Evolutionary conservation across 2,329 filamentous ascomycete species (phyloP), one percentile per base, ranked within the genome.

Genomic region (Paraphoma chrysanthemicola): DNA sequence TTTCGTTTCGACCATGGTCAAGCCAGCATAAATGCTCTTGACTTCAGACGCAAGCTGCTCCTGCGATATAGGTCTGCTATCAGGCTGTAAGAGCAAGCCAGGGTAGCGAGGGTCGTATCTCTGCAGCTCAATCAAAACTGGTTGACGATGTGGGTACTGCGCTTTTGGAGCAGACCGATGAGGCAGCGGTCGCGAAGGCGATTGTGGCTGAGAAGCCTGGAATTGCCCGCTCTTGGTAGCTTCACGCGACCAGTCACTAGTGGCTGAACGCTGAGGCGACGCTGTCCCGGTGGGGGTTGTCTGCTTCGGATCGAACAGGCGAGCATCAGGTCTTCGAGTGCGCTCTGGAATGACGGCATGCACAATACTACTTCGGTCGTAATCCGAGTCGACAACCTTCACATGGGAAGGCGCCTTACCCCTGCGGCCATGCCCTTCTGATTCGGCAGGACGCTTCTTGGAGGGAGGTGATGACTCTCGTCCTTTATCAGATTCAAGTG

Each of bases 1-100:
- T 65, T 95, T 92, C 23, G 86, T 87, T 71, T 98, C 94, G 0
- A 97, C 91, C 87, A 95, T 91, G 0, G 92, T 88, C 0, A 97
- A 77, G 0, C 91, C 92, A 0, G 89, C 88, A 67, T 97, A 96
- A 3, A 95, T 95, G 0, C 88, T 88, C 55, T 92, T 92, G 0
- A 96, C 90, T 67, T 97, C 92, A 0, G 88, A 87, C 0, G 92
- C 86, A 0, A 97, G 81, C 64, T 96, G 90, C 0, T 93, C 89
- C 58, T 92, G 88, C 0, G 88, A 89, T 7, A 95, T 93, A 0
- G 87, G 84, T 0, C 88, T 78, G 0, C 88, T 91, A 48, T 88
- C 84, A 0, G 85, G 87, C 63, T 92, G 85, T 10, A 80, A 68
- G 4, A 84, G 68, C 56, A 85, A 77, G 6, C 68, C 70, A 14